These are phyloP conservation scores for Somion occarium DNA, from an alignment of 1,284 basidiomycete genomes.

Conservation along the genomic window DNA sequence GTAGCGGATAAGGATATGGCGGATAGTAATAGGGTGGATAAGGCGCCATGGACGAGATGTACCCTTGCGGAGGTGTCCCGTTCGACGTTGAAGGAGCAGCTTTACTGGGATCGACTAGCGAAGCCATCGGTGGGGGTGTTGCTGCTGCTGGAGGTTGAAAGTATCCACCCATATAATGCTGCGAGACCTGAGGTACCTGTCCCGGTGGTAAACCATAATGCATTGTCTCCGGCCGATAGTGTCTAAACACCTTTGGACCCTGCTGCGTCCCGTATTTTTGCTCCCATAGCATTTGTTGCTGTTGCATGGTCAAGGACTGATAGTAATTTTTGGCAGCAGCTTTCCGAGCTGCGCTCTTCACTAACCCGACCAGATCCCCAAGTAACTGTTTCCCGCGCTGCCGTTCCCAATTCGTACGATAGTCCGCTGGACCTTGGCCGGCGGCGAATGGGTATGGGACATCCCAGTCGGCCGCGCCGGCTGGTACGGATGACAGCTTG, in stretches of 20 bases:
- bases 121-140: not conserved
- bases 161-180: not conserved
- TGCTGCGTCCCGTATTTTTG: constrained; percentile 1
- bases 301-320: constrained; percentile 2
- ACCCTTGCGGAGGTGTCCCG: too few relatives aligned
- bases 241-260: constrained; percentile 9
- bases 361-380: constrained; percentile 52
- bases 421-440: constrained; percentile 63
- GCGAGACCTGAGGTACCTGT: not conserved
- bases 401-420: constrained; percentile 55
- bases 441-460: constrained; percentile 68
- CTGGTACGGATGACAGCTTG: constrained; percentile 61
- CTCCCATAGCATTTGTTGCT: constrained; percentile 4
- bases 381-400: constrained; percentile 58
- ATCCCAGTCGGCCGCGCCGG: constrained; percentile 75
- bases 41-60: too few relatives aligned
- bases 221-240: constrained; percentile 12
- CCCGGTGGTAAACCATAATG: constrained; percentile 3
- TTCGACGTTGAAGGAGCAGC: not conserved
- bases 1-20: not conserved
- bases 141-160: not conserved
- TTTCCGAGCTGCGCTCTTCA: constrained; percentile 45
- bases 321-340: constrained; percentile 23
- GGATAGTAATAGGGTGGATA: not conserved
- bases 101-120: not conserved